Percentiles rank a stretch among this genome's conserved stretches.
phyloP scores from a whole-genome alignment of 2,329 filamentous ascomycete genomes.

The Helotiales sp. region DNA sequence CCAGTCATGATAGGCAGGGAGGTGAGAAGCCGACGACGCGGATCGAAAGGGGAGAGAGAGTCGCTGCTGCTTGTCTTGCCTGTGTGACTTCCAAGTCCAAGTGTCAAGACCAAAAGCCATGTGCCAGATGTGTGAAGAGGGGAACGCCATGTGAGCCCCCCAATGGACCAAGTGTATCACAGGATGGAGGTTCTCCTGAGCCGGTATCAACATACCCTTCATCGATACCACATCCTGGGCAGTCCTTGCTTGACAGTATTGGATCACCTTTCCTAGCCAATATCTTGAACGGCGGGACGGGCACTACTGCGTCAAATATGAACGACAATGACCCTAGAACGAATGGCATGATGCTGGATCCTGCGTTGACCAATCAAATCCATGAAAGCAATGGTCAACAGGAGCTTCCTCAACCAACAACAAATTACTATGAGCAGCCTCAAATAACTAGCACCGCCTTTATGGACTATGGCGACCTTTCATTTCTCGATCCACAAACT shows the following conservation, averaged over 20 bases:
- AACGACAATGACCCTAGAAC: not conserved
- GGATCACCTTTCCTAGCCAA: not conserved
- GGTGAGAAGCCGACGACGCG: not conserved
- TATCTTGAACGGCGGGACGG: not conserved
- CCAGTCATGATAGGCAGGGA: conserved; percentile 16
- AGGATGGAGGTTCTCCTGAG: not conserved
- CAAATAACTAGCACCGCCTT: not conserved
- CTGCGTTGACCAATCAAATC: not conserved
- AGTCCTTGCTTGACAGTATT: not conserved
- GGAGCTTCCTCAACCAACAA: no score
- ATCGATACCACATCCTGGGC: not conserved
- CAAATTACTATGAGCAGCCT: not conserved
- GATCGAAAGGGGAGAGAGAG: conserved; percentile 16
- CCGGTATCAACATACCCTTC: not conserved
- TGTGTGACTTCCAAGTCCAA: conserved; percentile 23
- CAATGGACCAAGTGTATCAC: not conserved
- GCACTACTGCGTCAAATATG: not conserved
- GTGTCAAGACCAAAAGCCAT: conserved; percentile 27
- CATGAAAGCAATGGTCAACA: not conserved
- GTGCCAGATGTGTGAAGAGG: conserved; percentile 19
- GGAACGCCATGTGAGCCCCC: conserved; percentile 14
- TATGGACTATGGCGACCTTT: not conserved
- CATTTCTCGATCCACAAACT: not conserved
- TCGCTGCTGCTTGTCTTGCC: conserved; percentile 18
- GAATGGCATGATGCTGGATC: not conserved